These are phyloP conservation scores for Nannochloropsis salina DNA, from an alignment of 108 stramenopile genomes.

Conservation along the genomic window DNA sequence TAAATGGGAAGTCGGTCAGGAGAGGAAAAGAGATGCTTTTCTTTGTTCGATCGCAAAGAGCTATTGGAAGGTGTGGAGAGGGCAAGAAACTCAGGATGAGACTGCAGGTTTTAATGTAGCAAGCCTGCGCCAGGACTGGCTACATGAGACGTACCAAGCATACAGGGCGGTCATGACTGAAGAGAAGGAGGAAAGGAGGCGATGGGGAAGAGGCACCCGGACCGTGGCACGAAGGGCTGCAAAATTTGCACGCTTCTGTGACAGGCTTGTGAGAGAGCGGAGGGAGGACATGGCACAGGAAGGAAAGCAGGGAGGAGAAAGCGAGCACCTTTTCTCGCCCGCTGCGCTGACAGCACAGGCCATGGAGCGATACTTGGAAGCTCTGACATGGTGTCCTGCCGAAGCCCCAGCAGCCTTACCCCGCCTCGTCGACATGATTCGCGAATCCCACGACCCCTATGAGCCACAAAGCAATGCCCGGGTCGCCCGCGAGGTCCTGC, in stretches of 20 bases:
- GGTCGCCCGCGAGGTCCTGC: conserved; percentile 34
- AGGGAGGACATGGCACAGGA: not conserved
- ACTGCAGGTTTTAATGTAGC: not conserved
- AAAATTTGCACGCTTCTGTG: not conserved
- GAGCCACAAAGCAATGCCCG: not conserved
- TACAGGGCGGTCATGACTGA: not conserved
- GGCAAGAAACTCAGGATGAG: not conserved
- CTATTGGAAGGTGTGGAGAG: not conserved
- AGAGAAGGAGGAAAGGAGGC: not conserved
- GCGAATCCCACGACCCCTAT: not conserved
- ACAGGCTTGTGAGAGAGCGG: not conserved
- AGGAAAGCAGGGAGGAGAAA: not conserved
- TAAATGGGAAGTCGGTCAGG: not conserved
- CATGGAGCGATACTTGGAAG: conserved; percentile 35
- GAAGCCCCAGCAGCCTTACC: not conserved
- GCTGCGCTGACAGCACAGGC: conserved; percentile 25
- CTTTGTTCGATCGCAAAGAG: not conserved
- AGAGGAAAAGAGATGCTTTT: not conserved
- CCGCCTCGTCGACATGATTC: conserved; percentile 22
- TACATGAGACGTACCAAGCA: not conserved
- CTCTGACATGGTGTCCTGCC: conserved; percentile 12
- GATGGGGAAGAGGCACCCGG: not conserved
- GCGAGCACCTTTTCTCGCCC: not conserved
- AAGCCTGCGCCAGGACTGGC: not conserved
- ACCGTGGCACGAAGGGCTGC: not conserved